Base-by-base conservation (phyloP, 2,329 filamentous ascomycete genomes). In the Ceratocystiopsis sp. region DNA sequence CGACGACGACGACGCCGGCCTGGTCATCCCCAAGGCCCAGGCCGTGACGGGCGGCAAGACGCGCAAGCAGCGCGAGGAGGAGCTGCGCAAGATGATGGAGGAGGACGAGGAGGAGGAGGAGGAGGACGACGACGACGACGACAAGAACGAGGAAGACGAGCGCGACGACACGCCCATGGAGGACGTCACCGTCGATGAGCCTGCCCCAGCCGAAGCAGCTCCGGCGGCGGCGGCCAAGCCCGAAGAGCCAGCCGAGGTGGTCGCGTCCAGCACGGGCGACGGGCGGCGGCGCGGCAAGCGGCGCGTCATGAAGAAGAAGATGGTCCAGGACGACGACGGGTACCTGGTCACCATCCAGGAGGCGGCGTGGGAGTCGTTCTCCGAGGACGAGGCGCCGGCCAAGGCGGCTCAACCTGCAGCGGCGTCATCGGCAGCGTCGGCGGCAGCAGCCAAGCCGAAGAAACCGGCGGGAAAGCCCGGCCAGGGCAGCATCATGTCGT, bases 261-360 rank as follows among this genome's bases (percentile, higher is more conserved):
- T 79, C 8, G 71, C 68, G 9, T 40, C 52, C 2, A 74, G 71
- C 45, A 59, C 55, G 6, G 55, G 54, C n/a, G 55, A 65, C 45
- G 82, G 81, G 0, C 73, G 85, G 35, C 71, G 83, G 46, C 75
- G 86, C 49, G 85, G 84, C 32, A 79, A 75, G 57, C 73, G 87
- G 51, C 75, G 80, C 52, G 74, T 95, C 9, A 84, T 83, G 74
- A 86, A 84, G 62, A 94, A 93, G 68, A 83, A 80, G 65, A 86
- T 80, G 38, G 72, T 81, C 44, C 80, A 86, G 58, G 87, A 95
- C 51, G 84, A 87, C 41, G 80, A 94, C 50, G 87, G 87, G 7
- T 95, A 93, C 58, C 71, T 95, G 47, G 87, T 94, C 32, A 94
- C 86, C 2, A 80, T 80, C 50, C 83, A 93, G 60, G 85, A 93